Evolutionary conservation across 176 grass and related monocot species (phyloP).

Genomic region (Carex myosuroides): DNA sequence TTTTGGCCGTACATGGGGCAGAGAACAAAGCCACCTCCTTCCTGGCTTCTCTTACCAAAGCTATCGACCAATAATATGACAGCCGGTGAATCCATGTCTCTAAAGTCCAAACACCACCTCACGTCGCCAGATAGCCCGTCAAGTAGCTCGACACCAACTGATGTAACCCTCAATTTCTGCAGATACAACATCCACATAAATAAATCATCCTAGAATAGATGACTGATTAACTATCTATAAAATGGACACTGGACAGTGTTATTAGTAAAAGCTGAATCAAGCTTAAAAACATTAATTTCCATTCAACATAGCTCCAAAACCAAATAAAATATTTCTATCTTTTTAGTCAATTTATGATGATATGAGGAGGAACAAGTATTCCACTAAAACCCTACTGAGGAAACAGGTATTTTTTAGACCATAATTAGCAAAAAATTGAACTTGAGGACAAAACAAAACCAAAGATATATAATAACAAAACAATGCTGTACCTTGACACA

Average conservation of each 20-base stretch:
- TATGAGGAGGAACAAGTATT: neutral
- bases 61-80: conserved; percentile 62
- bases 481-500: conserved; percentile 2
- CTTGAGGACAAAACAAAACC: neutral
- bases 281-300: neutral
- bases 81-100: conserved; percentile 88
- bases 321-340: neutral
- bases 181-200: neutral
- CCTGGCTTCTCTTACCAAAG: conserved; percentile 65
- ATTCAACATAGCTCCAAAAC: neutral
- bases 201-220: neutral
- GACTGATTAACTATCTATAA: neutral
- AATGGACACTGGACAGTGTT: neutral
- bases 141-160: conserved; percentile 71
- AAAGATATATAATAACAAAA: neutral
- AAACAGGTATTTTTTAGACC: neutral
- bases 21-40: conserved; percentile 84
- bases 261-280: neutral
- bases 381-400: neutral
- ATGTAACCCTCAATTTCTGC: conserved; percentile 94
- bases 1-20: conserved; percentile 93
- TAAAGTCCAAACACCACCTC: conserved; percentile 95
- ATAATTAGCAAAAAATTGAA: neutral
- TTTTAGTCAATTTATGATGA: neutral
- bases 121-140: conserved; percentile 61